Base-by-base conservation (phyloP, 2,329 filamentous ascomycete species). In the Epichloe sp. region DNA sequence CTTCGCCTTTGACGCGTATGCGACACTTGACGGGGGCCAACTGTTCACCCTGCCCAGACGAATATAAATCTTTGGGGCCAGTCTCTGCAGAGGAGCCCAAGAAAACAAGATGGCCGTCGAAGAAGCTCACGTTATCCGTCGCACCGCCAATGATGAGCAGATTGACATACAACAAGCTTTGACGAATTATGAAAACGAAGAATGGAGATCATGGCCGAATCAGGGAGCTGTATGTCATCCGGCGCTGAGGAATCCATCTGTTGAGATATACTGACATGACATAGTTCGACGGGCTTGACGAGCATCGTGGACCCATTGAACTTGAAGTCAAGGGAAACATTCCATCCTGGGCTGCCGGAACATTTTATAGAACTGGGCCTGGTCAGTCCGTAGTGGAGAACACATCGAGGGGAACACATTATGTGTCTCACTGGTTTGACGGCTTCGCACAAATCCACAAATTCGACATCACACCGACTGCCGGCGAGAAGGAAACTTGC, bases 351-450 rank as follows among this genome's bases (percentile, higher is more conserved):
- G 80, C 80, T 3, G 80, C 84, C 2, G 88, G 88, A 1, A 73
- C 77, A 1, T 72, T 93, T 0, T 91, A 83, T 64, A 77, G 87
- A 23, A 89, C 84, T 0, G 87, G 88, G 0, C 85, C 86, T 0
- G 85, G 86, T 1, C 74, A 77, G 31, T 79, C 77, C 62, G 75
- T 76, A 38, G 67, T 88, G 3, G 71, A 81, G n/a, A 63, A 68
- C 43, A 80, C 79, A 0, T 66, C 77, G 2, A 71, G 72, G 3
- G 79, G 80, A n/a, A 77, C 73, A 0, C 82, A 82, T 59, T 70
- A 73, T 35, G 72, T 83, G 12, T 78, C 74, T 1, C 86, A 93
- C 63, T 93, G 87, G 87, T 93, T 93, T 57, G 88, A 93, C 62
- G 85, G 85, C 5, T 80, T 88, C 53, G 77, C 80, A 3, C 78